Evolutionary conservation across 805 yeast genomes (phyloP), one percentile per base, ranked within the genome.

Genomic region (Ogataea paradorogensis): DNA sequence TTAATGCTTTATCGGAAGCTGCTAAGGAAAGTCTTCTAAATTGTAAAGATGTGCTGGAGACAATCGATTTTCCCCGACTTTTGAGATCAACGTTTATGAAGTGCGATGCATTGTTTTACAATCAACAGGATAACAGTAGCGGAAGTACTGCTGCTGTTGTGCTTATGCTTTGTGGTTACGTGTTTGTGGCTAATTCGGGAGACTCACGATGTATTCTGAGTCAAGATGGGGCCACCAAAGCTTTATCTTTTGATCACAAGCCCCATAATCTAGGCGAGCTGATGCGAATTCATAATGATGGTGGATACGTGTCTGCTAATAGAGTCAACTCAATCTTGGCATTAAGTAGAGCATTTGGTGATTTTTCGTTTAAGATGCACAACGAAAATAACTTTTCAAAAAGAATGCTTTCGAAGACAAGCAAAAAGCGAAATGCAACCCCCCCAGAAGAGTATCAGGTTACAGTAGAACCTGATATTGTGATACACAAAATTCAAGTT

Each of bases 371-470:
- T 50, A 76, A 76, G 46, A 51, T 59, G 54, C 61, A 53, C 37
- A 56, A 56, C 30, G 48, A 47, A 27, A 52, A 50, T 30, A 52
- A 56, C 30, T 51, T 51, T 34, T 41, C 56, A 2, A 48, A 44
- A 53, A 51, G 50, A 23, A 44, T 47, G 27, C 26, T 52, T 4
- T 40, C 54, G 2, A 48, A 41, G 26, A 28, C 52, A 9, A 42
- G 46, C 22, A 42, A 46, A 27, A 41, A 29, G 58, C 65, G 43
- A 42, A 59, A 45, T 53, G 54, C 57, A 50, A 63, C 56, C 35
- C 78, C 67, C 1, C 80, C 84, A 7, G 85, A 82, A 61, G 91
- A 84, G 55, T 80, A 83, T 37, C 83, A 83, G 50, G 93, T 84
- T 18, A 83, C 89, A 1, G 85, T 79, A 23, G 87, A 81, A 52